These are phyloP conservation scores for Hamamelis virginiana DNA, from an alignment of 164 flowering plant species.

Conservation along the genomic window DNA sequence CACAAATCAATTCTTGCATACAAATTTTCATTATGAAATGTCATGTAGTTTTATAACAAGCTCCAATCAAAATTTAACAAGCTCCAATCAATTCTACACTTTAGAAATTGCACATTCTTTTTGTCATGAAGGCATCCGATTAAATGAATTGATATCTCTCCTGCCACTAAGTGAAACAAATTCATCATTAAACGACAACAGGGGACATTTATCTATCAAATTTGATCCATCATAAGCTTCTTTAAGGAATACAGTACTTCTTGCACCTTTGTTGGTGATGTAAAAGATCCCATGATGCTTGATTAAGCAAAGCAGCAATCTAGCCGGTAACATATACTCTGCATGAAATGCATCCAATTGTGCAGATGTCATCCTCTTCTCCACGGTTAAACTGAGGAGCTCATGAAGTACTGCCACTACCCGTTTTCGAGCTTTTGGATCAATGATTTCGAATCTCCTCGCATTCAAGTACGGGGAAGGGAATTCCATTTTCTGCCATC, in stretches of 20 bases:
- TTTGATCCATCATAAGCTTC: constrained; percentile 77
- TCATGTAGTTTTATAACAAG: no score
- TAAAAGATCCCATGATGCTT: constrained; percentile 93
- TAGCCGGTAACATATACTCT: constrained; percentile 70
- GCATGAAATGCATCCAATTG: constrained; percentile 79
- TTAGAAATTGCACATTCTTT: no score
- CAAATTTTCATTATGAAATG: no score
- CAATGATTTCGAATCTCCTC: constrained; percentile 61
- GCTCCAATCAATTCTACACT: no score
- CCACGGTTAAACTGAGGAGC: constrained; percentile 83
- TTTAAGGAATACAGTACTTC: constrained; percentile 85
- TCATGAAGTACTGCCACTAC: constrained; percentile 93
- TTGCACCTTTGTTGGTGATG: constrained; percentile 83
- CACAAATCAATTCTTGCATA: no score
- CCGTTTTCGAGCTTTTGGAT: constrained; percentile 78
- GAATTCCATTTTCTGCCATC: constrained; percentile 90
- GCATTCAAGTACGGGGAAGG: constrained; percentile 96
- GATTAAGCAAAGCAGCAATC: constrained; percentile 71
- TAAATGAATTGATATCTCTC: constrained; percentile 21
- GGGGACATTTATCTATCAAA: constrained; percentile 72
- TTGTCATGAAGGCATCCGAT: constrained; percentile 8
- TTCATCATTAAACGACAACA: constrained; percentile 58
- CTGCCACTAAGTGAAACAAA: constrained; percentile 73
- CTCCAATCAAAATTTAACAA: no score
- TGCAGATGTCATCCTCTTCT: constrained; percentile 80